phyloP scores from a whole-genome alignment of 2,329 filamentous ascomycete species.

The Penicillium sp. region DNA sequence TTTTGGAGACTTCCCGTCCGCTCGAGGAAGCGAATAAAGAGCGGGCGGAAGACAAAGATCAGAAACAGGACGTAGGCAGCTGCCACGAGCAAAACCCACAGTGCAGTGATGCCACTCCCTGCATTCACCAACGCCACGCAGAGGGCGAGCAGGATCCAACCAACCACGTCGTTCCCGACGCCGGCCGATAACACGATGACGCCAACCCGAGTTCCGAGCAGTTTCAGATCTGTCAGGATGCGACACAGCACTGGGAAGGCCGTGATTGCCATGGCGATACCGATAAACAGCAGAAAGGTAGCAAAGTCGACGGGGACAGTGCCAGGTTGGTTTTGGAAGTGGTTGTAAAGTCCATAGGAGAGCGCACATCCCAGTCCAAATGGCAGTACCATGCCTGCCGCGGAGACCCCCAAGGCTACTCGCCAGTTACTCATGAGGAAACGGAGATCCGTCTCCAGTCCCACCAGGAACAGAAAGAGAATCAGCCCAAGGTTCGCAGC shows the following conservation, averaged over 20 bases:
- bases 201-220: conserved; percentile 78
- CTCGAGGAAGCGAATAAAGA: conserved; percentile 70
- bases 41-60: conserved; percentile 68
- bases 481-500: conserved; percentile 82
- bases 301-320: conserved; percentile 60
- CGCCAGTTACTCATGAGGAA: conserved; percentile 78
- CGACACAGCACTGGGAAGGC: conserved; percentile 87
- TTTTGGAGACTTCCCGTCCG: conserved; percentile 77
- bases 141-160: conserved; percentile 88
- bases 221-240: conserved; percentile 85
- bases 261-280: conserved; percentile 90
- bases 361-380: conserved; percentile 80
- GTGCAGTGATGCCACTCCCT: conserved; percentile 72
- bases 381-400: conserved; percentile 76
- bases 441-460: conserved; percentile 79
- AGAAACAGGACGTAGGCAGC: conserved; percentile 76
- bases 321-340: conserved; percentile 62
- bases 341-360: conserved; percentile 74
- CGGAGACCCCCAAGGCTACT: conserved; percentile 71
- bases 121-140: conserved; percentile 93
- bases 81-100: conserved; percentile 77
- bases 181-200: conserved; percentile 87
- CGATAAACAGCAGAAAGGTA: conserved; percentile 74
- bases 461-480: conserved; percentile 83
- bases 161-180: conserved; percentile 86